phyloP scores from a whole-genome alignment of 352 stramenopile species.

The Globisporangium acanthophoron region DNA sequence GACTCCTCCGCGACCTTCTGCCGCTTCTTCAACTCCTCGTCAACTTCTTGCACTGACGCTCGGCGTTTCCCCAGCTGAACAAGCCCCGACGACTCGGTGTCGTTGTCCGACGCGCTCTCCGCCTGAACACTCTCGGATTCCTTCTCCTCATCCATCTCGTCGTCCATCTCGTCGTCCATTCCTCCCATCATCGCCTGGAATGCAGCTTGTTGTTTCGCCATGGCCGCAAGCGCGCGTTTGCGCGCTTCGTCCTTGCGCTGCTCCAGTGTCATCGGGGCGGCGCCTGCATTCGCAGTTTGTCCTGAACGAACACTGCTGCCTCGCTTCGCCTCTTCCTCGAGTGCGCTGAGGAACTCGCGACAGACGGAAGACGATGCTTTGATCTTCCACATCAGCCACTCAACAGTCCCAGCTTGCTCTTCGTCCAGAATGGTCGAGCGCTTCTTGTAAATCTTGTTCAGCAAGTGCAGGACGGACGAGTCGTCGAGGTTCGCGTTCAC shows the following conservation, averaged over 20 bases:
- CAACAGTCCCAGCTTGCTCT: slow-evolving; percentile 65
- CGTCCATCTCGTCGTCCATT: slow-evolving; percentile 37
- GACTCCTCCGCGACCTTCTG: slow-evolving; percentile 36
- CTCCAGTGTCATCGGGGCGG: slow-evolving; percentile 44
- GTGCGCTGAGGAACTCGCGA: slow-evolving; percentile 26
- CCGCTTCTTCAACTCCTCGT: slow-evolving; percentile 36
- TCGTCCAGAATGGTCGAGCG: slow-evolving; percentile 47
- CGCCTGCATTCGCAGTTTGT: slow-evolving; percentile 4
- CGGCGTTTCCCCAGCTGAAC: slow-evolving; percentile 44
- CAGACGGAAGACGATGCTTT: slow-evolving; percentile 36
- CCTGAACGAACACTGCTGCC: slow-evolving; percentile 6
- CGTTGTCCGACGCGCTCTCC: slow-evolving; percentile 14
- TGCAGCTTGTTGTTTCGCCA: slow-evolving; percentile 76
- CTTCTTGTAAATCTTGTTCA: slow-evolving; percentile 47
- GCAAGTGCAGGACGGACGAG: slow-evolving; percentile 45
- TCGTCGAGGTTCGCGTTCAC: slow-evolving; percentile 24
- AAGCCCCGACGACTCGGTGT: neutral
- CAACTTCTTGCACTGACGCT: slow-evolving; percentile 21
- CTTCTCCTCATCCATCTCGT: slow-evolving; percentile 24
- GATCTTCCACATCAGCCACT: slow-evolving; percentile 73
- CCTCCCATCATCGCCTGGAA: slow-evolving; percentile 81
- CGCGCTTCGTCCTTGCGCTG: slow-evolving; percentile 75
- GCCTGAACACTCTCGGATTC: slow-evolving; percentile 11
- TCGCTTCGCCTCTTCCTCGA: slow-evolving; percentile 27
- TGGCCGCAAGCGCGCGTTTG: slow-evolving; percentile 68